A percentile compares a stretch with the other conserved stretches of the same genome.
These are phyloP conservation scores for Circinella minor DNA, from an alignment of 371 early-diverging fungal genomes.

Conservation along the genomic window DNA sequence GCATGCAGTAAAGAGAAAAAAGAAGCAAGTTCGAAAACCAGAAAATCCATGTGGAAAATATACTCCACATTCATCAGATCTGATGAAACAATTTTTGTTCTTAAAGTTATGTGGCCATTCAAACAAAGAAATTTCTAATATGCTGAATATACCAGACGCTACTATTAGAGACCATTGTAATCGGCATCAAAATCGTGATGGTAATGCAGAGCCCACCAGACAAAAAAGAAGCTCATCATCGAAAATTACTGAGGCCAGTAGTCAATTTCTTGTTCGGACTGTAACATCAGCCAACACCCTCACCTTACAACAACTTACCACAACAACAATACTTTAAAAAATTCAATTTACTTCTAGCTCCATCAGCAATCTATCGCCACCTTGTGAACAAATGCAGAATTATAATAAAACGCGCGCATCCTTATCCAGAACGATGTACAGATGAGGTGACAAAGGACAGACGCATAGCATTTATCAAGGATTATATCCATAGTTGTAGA, in stretches of 20 bases:
- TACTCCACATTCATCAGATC: background rate
- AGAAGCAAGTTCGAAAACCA: background rate
- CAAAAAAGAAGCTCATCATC: background rate
- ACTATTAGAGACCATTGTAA: background rate
- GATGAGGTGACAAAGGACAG: too few species aligned
- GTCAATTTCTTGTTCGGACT: background rate
- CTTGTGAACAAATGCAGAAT: background rate
- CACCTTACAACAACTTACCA: too few species aligned
- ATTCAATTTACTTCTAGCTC: too few species aligned
- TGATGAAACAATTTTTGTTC: background rate
- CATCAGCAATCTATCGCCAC: background rate
- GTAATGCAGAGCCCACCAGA: background rate
- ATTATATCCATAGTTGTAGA: too few species aligned
- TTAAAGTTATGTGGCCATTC: background rate
- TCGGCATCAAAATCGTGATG: background rate
- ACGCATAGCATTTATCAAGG: too few species aligned
- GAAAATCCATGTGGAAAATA: background rate
- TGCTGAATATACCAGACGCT: background rate
- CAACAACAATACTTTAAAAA: too few species aligned
- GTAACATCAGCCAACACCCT: too few species aligned
- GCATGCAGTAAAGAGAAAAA: background rate
- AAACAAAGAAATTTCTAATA: background rate
- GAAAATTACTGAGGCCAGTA: background rate
- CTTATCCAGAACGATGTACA: background rate
- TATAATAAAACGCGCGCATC: background rate